Evolutionary conservation across 768 basidiomycete genomes (phyloP).

Genomic region (Erythrobasidium yunnanense): DNA sequence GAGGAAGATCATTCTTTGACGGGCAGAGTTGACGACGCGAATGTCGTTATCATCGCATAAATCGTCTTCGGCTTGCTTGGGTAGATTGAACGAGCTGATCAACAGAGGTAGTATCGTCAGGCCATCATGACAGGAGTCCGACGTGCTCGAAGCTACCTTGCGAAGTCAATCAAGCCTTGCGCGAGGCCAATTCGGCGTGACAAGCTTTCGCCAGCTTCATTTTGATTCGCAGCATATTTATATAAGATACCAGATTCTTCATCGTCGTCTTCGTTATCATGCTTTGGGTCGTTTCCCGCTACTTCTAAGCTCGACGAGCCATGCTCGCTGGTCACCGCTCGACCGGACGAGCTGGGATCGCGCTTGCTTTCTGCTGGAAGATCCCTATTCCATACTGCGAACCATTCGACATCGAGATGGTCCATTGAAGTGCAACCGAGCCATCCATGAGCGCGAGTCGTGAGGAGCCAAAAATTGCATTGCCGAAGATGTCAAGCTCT

Average conservation of each 20-base stretch:
- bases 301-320: too few species aligned
- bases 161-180: slow-evolving; percentile 20
- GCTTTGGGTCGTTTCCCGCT: neutral
- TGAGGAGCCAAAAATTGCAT: neutral
- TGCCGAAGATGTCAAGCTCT: neutral
- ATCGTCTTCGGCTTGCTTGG: neutral
- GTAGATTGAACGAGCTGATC: neutral
- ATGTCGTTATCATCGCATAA: neutral
- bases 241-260: neutral
- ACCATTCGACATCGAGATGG: neutral
- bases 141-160: neutral
- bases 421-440: neutral
- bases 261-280: neutral
- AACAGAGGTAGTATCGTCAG: neutral
- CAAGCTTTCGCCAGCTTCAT: neutral
- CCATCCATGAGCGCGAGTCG: neutral
- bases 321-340: neutral
- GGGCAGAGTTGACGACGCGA: neutral
- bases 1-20: neutral
- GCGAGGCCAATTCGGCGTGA: slow-evolving; percentile 16
- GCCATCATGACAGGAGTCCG: neutral
- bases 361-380: neutral
- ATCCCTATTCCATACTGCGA: slow-evolving; percentile 16
- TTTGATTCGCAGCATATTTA: neutral
- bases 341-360: neutral